Conservation (phyloP, 768 basidiomycete species). For the Clathrus columnatus region DNA sequence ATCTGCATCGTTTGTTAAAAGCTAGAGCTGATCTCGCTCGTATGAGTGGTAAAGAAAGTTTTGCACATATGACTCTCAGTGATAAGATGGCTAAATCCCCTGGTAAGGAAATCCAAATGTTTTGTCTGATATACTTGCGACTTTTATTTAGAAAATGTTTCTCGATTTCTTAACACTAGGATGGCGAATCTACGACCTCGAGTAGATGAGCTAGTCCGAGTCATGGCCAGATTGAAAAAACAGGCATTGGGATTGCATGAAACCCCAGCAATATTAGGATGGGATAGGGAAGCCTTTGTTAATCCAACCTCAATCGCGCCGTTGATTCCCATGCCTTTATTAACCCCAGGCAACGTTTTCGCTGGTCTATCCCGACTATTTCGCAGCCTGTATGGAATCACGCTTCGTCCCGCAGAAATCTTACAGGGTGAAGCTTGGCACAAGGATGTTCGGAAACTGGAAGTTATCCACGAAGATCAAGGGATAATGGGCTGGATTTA, state of each 20-base stretch:
- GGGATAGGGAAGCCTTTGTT: conserved; percentile 95
- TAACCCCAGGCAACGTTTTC: conserved; percentile 86
- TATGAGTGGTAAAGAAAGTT: conserved; percentile 79
- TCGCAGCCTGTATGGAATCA: conserved; percentile 78
- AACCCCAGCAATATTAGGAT: conserved; percentile 67
- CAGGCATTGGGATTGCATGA: conserved; percentile 40
- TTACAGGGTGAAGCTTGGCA: conserved; percentile 85
- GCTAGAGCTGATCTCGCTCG: conserved; percentile 76
- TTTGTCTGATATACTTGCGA: background rate
- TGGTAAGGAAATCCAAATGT: conserved; percentile 32
- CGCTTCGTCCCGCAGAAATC: conserved; percentile 60
- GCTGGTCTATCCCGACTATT: conserved; percentile 89
- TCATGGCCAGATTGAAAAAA: conserved; percentile 65
- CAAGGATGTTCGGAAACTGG: conserved; percentile 77
- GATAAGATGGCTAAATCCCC: conserved; percentile 99
- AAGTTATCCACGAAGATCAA: conserved; percentile 83
- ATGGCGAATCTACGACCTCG: conserved; percentile 72
- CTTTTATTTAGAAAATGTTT: conserved; percentile 55
- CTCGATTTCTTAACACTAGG: conserved; percentile 73
- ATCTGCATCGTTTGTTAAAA: conserved; percentile 66
- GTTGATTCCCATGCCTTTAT: conserved; percentile 58
- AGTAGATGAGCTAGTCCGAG: conserved; percentile 63
- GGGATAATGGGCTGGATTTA: conserved; percentile 93
- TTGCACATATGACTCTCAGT: conserved; percentile 74
- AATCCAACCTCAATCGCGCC: conserved; percentile 71